Evolutionary conservation across 345 rosid species (phyloP).

Genomic region (Euphorbia lathyris): DNA sequence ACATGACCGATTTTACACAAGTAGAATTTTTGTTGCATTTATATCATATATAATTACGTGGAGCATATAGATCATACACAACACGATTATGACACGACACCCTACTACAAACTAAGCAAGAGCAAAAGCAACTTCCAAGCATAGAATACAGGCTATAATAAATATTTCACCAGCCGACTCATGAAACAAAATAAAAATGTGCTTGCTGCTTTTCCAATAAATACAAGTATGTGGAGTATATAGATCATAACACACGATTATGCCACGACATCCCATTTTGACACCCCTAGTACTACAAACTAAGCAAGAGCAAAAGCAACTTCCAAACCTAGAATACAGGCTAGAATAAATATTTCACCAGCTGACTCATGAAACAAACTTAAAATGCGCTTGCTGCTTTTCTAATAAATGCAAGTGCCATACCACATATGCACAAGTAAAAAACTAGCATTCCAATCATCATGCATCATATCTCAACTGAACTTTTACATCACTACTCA

Average conservation of each 20-base stretch:
- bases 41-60: no score
- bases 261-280: no score
- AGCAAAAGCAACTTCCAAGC: background rate
- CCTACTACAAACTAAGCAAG: background rate
- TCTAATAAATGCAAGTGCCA: background rate
- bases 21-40: no score
- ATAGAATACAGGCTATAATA: background rate
- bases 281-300: no score
- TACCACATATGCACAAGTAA: background rate
- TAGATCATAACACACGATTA: no score
- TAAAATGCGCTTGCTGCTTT: background rate
- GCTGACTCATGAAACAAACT: background rate
- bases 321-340: background rate
- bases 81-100: no score
- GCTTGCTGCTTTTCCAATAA: background rate
- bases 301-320: background rate
- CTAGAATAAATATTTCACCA: background rate
- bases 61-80: no score
- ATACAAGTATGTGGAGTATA: no score
- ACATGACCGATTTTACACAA: no score
- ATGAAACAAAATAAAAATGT: background rate
- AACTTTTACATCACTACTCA: background rate
- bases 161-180: background rate
- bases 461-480: background rate
- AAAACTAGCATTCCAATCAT: background rate